A percentile compares a stretch with the other conserved stretches of the same genome.
phyloP scores from a whole-genome alignment of 768 basidiomycete genomes.

The Xerocomellus intermedius region DNA sequence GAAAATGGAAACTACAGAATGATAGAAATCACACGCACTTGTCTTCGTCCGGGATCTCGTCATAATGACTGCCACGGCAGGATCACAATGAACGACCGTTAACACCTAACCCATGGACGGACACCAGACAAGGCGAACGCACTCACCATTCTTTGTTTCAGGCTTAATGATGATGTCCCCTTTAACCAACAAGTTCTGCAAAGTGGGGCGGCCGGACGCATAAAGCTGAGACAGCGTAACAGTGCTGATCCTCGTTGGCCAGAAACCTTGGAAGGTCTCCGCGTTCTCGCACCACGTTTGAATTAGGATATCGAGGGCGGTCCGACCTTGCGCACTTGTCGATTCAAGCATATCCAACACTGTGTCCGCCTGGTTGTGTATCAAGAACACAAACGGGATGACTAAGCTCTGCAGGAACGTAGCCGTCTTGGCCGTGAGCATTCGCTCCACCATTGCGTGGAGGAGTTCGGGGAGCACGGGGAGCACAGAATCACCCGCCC shows the following conservation, averaged over 20 bases:
- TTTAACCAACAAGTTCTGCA: slow-evolving; percentile 75
- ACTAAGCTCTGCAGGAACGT: slow-evolving; percentile 92
- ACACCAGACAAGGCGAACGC: slow-evolving; percentile 3
- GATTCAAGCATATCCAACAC: slow-evolving; percentile 77
- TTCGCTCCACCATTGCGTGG: slow-evolving; percentile 76
- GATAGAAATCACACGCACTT: slow-evolving; percentile 50
- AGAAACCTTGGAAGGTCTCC: slow-evolving; percentile 92
- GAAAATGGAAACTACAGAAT: slow-evolving; percentile 4
- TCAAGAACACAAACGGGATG: slow-evolving; percentile 91
- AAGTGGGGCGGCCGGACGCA: slow-evolving; percentile 56
- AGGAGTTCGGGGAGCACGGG: slow-evolving; percentile 87
- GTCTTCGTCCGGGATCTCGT: slow-evolving; percentile 87
- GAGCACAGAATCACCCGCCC: slow-evolving; percentile 74
- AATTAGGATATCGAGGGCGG: slow-evolving; percentile 83
- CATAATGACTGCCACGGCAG: slow-evolving; percentile 76
- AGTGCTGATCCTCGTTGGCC: slow-evolving; percentile 85
- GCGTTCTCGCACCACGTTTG: slow-evolving; percentile 94
- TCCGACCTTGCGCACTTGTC: slow-evolving; percentile 55
- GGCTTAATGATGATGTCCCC: slow-evolving; percentile 88
- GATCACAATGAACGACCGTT: slow-evolving; percentile 19
- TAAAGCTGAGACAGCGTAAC: slow-evolving; percentile 79
- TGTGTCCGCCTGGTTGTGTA: slow-evolving; percentile 80
- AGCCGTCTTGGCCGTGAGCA: slow-evolving; percentile 84
- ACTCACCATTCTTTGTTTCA: slow-evolving; percentile 78
- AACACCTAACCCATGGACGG: slow-evolving; percentile 11